phyloP scores from a whole-genome alignment of 106 monocot species.

The Acorus calamus region DNA sequence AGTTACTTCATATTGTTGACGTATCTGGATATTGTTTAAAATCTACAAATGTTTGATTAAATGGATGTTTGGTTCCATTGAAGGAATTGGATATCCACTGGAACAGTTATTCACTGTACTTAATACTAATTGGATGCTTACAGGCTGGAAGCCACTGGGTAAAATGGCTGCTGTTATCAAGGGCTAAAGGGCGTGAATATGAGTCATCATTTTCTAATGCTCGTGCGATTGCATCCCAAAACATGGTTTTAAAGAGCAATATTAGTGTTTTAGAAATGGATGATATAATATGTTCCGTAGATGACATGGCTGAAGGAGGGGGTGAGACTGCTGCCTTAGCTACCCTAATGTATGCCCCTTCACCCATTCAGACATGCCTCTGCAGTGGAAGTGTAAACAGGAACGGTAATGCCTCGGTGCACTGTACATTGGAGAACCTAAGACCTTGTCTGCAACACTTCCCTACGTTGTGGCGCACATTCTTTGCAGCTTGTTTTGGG shows the following conservation, averaged over 20 bases:
- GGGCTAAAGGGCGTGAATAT: constrained; percentile 67
- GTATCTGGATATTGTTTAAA: too few species aligned
- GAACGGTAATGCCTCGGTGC: constrained; percentile 31
- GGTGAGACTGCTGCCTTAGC: constrained; percentile 88
- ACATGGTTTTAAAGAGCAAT: constrained; percentile 22
- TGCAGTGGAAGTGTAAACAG: constrained; percentile 67
- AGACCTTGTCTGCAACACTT: constrained; percentile 65
- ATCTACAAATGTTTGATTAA: too few species aligned
- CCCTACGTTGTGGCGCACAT: constrained; percentile 67
- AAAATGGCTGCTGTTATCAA: constrained; percentile 81
- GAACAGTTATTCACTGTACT: too few species aligned
- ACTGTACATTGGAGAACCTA: constrained; percentile 81
- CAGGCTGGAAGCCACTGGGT: constrained; percentile 94
- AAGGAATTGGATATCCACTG: too few species aligned
- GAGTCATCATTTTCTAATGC: constrained; percentile 92
- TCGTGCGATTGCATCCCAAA: constrained; percentile 47
- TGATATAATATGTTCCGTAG: constrained; percentile 58
- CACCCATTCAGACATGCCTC: constrained; percentile 72
- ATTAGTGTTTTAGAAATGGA: constrained; percentile 34
- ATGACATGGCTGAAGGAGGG: constrained; percentile 78
- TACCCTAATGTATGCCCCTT: constrained; percentile 79
- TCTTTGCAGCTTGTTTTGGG: constrained; percentile 64
- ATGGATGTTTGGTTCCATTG: too few species aligned
- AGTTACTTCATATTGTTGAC: too few species aligned
- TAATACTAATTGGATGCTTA: constrained; percentile 13